Evolutionary conservation across 1,284 basidiomycete genomes (phyloP), one percentile per base, ranked within the genome.

Genomic region (Phylloboletellus chloephorus): DNA sequence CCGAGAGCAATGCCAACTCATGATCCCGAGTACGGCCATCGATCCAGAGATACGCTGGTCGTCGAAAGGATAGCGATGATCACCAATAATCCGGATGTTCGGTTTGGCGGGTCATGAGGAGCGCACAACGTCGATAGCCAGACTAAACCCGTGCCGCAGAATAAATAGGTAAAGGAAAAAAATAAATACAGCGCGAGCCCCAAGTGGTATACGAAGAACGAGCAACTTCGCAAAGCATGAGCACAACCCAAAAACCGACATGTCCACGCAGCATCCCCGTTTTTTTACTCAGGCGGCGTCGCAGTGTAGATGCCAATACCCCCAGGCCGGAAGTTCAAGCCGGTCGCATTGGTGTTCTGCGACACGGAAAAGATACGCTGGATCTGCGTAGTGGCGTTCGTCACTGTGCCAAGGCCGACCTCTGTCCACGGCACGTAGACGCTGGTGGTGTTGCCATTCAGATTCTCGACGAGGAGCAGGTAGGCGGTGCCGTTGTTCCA

Each of bases 221-320:
- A n/a, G n/a, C n/a, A n/a, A n/a, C n/a, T n/a, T n/a, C n/a, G n/a
- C n/a, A n/a, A n/a, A n/a, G n/a, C n/a, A n/a, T n/a, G n/a, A n/a
- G n/a, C n/a, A n/a, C n/a, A 10, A 11, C 29, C 16, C 2, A 11
- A 17, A 31, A n/a, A n/a, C n/a, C n/a, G n/a, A 17, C 16, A 31
- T 2, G 16, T 19, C 16, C 5, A 31, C 6, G 17, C 7, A 16
- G 7, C 29, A 7, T 10, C 33, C 0, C 10, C 7, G 13, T 10
- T 4, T 13, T 6, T 20, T 38, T 24, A 43, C 22, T 32, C 1
- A 0, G 37, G 37, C 1, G 38, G 47, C 4, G 48, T 52, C 19
- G 26, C 51, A 9, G 43, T 52, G 12, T 63, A 61, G 23, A 60
- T 45, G 24, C 61, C 57, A 22, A 59, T 29, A 0, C 53, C 53